Percentiles rank a stretch among this genome's conserved stretches.
Evolutionary conservation across 331 rosid species (phyloP).

Genomic region (Phaseolus coccineus): DNA sequence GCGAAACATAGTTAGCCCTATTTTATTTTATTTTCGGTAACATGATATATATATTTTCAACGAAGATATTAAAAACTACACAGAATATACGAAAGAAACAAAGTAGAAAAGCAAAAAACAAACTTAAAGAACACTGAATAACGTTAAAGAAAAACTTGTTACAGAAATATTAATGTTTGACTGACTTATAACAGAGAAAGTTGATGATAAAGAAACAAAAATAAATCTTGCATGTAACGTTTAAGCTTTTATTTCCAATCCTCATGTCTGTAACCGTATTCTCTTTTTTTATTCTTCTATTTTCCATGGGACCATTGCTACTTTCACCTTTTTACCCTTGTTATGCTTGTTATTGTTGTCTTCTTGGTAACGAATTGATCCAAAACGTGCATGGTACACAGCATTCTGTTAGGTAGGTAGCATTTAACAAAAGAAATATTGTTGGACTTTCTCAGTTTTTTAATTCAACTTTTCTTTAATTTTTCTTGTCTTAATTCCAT

Average conservation of each 20-base stretch:
- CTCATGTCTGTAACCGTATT: neutral
- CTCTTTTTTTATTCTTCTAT: neutral
- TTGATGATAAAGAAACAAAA: neutral
- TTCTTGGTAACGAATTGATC: neutral
- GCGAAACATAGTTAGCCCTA: neutral
- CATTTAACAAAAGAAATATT: too few species aligned
- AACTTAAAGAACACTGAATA: slow-evolving; percentile 29
- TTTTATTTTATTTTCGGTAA: neutral
- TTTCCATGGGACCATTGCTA: neutral
- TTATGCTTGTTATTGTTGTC: neutral
- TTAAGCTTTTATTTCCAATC: slow-evolving; percentile 17
- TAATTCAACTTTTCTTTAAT: too few species aligned
- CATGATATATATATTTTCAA: neutral
- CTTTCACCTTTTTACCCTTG: neutral
- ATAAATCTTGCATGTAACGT: slow-evolving; percentile 25
- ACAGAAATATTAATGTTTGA: slow-evolving; percentile 14
- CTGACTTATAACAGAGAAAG: neutral
- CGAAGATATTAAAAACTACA: neutral
- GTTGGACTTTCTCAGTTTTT: too few species aligned
- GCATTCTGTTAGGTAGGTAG: neutral
- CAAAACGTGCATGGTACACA: neutral
- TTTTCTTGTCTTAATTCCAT: too few species aligned
- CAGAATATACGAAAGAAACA: neutral
- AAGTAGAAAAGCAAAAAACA: slow-evolving; percentile 23
- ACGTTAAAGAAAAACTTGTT: slow-evolving; percentile 37